Evolutionary conservation across 129 eudicot species (phyloP), one percentile per base, ranked within the genome.

Genomic region (Sambucus nigra): DNA sequence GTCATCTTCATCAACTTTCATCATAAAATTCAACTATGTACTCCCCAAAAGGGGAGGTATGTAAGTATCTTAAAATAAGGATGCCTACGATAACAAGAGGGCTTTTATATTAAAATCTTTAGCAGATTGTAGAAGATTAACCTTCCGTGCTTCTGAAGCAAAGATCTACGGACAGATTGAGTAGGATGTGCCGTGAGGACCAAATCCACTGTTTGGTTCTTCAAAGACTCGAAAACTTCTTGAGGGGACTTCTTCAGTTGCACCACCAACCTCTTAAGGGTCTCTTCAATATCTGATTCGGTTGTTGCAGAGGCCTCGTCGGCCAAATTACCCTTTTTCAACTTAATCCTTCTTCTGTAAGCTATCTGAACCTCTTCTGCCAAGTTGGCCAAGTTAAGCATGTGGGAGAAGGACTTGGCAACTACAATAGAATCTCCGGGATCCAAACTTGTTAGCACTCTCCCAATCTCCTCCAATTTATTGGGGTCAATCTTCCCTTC

Each of bases 111-210:
- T n/a, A n/a, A n/a, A n/a, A n/a, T n/a, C n/a, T n/a, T n/a, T n/a
- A n/a, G n/a, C n/a, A n/a, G n/a, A n/a, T n/a, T n/a, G n/a, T n/a
- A n/a, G n/a, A n/a, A n/a, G n/a, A n/a, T n/a, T n/a, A 59, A 78
- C 84, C 84, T 78, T 23, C 80, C 84, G 57, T 78, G 84, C 73
- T 78, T 78, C 52, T 78, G 84, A 65, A 78, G 84, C 76, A 78
- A 73, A 3, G 84, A 78, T 65, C 84, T 59, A 16, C 84, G 51
- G 2, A 78, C 73, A 23, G 84, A 69, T 42, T 78, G 84, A 3
- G 84, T 78, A 15, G 84, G 84, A 60, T 78, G 84, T 18, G 84
- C 84, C 19, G 84, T 78, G 11, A 78, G 25, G 64, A 78, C 84
- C 10, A 78, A 69, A 69, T 78, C 84, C 22, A 78, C 84, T 7